Conservation (phyloP, 257 asterid genomes). For the Scutellaria minor region DNA sequence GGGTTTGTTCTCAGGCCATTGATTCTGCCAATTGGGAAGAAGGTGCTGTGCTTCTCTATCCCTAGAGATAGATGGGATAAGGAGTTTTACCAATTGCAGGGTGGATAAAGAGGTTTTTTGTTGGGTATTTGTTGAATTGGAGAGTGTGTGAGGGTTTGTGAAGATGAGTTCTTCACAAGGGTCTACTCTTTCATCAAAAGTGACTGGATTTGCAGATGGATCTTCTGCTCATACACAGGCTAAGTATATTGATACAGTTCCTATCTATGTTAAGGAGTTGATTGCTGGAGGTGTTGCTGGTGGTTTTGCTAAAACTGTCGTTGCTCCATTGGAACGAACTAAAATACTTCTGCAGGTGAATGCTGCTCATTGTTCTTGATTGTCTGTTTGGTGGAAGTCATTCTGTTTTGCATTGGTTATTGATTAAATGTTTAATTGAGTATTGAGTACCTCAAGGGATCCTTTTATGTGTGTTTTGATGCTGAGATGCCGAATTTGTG, state of each 20-base stretch:
- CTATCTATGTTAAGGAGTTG: slow-evolving; percentile 86
- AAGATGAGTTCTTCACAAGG: slow-evolving; percentile 82
- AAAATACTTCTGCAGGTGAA: slow-evolving; percentile 95
- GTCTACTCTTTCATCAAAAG: slow-evolving; percentile 61
- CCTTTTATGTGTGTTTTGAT: slow-evolving; percentile 1
- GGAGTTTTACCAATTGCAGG: slow-evolving; percentile 78
- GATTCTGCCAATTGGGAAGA: slow-evolving; percentile 57
- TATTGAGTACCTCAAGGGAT: background rate
- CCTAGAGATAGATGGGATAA: slow-evolving; percentile 87
- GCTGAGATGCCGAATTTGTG: slow-evolving; percentile 16
- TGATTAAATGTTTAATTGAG: background rate
- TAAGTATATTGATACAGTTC: slow-evolving; percentile 65
- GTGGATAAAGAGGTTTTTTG: slow-evolving; percentile 51
- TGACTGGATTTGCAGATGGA: slow-evolving; percentile 67
- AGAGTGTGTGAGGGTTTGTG: slow-evolving; percentile 35
- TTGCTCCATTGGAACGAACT: slow-evolving; percentile 92
- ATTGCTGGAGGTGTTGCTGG: slow-evolving; percentile 99
- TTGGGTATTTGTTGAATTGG: slow-evolving; percentile 26
- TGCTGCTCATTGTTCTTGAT: background rate
- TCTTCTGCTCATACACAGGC: slow-evolving; percentile 53
- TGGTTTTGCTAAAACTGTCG: slow-evolving; percentile 86
- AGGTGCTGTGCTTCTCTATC: slow-evolving; percentile 53
- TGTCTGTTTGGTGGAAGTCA: slow-evolving; percentile 6
- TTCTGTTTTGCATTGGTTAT: background rate
- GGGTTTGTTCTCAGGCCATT: slow-evolving; percentile 84